Percentiles rank a stretch among this genome's conserved stretches.
Evolutionary conservation across 768 basidiomycete species (phyloP).

Genomic region (Galerina marginata): DNA sequence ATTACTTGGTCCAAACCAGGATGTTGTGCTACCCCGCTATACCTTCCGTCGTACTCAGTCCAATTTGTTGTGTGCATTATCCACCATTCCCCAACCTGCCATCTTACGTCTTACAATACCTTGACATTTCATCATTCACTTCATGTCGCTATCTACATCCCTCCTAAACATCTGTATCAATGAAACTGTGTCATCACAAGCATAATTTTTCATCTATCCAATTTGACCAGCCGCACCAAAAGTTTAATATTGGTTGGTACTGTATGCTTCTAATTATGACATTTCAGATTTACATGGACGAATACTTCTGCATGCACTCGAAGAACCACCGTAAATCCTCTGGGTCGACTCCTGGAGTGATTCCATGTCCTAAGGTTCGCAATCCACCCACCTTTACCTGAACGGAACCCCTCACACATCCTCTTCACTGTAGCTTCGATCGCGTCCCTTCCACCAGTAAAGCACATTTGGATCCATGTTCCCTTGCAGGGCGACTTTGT

Average conservation of each 20-base stretch:
- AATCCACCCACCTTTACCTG: constrained; percentile 83
- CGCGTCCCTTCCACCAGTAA: constrained; percentile 83
- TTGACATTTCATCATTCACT: constrained; percentile 17
- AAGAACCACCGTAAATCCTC: constrained; percentile 93
- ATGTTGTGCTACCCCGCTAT: constrained; percentile 23
- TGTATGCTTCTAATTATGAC: constrained; percentile 7
- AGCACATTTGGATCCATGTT: constrained; percentile 91
- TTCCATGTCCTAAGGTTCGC: constrained; percentile 95
- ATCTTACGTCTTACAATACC: constrained; percentile 26
- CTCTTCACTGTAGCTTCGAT: constrained; percentile 87
- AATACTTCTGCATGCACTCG: constrained; percentile 87
- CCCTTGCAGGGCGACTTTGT: constrained; percentile 80
- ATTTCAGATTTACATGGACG: constrained; percentile 35
- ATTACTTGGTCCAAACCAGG: constrained; percentile 5
- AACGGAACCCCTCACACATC: constrained; percentile 79
- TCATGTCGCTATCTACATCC: constrained; percentile 22
- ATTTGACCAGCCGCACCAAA: background rate
- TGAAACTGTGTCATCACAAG: background rate
- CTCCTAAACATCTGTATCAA: constrained; percentile 6
- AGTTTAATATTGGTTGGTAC: background rate
- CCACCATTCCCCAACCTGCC: constrained; percentile 41
- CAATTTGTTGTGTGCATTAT: constrained; percentile 25
- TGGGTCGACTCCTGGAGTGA: constrained; percentile 94
- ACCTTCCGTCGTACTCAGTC: constrained; percentile 7
- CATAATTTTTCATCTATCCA: background rate